Evolutionary conservation across 257 asterid species (phyloP).

Genomic region (Gardenia jasminoides): DNA sequence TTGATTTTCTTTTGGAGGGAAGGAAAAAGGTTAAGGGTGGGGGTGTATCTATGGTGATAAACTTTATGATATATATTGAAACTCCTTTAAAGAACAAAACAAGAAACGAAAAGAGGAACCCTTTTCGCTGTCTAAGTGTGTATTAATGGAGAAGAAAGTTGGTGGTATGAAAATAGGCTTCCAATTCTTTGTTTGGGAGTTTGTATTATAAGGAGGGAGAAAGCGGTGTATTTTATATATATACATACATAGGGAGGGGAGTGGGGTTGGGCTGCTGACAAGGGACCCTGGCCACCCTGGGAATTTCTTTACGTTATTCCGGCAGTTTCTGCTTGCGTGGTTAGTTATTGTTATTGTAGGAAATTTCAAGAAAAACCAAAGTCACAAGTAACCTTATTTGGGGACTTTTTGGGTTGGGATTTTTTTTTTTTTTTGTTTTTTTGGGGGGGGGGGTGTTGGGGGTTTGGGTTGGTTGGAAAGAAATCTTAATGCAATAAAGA

Average conservation of each 20-base stretch:
- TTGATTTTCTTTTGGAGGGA: neutral
- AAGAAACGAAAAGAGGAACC: no score
- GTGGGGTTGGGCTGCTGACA: constrained; percentile 19
- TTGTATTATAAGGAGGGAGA: constrained; percentile 15
- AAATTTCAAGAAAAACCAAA: constrained; percentile 40
- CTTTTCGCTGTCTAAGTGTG: constrained; percentile 3
- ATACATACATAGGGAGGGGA: constrained; percentile 18
- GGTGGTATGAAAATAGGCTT: constrained; percentile 20
- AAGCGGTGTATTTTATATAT: constrained; percentile 19
- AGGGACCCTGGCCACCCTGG: constrained; percentile 36
- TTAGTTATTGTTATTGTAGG: constrained; percentile 47
- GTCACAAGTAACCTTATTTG: constrained; percentile 46
- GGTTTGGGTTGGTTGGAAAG: no score
- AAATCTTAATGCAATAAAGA: constrained; percentile 19
- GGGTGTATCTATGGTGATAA: neutral
- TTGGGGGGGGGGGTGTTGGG: constrained; percentile 17
- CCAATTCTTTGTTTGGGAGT: constrained; percentile 16
- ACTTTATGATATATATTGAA: neutral
- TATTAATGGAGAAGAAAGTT: constrained; percentile 15
- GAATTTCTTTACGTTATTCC: constrained; percentile 38
- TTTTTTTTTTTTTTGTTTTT: no score
- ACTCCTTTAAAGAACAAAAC: neutral
- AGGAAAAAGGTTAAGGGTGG: no score
- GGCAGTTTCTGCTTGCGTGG: constrained; percentile 49
- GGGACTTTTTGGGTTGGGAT: no score